phyloP scores from a whole-genome alignment of 1,284 basidiomycete species.

The Pseudozyma hubeiensis region DNA sequence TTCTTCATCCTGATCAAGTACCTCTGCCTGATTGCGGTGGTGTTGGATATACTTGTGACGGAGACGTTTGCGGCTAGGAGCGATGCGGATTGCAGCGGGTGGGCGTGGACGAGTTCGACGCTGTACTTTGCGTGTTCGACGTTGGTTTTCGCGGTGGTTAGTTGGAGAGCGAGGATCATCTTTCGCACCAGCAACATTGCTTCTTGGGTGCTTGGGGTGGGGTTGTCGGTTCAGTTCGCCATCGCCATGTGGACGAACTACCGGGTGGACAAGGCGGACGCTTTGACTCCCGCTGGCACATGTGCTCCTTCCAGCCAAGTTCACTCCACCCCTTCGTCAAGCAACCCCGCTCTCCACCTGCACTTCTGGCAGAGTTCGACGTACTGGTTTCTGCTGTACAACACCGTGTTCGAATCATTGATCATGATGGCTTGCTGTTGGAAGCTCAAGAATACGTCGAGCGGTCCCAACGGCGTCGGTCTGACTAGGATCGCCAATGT shows the following conservation, averaged over 20 bases:
- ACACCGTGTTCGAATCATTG: slow-evolving; percentile 30
- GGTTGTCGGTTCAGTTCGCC: slow-evolving; percentile 24
- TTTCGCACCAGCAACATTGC: slow-evolving; percentile 18
- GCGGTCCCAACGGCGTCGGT: slow-evolving; percentile 25
- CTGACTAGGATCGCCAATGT: slow-evolving; percentile 40
- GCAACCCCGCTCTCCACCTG: slow-evolving; percentile 1
- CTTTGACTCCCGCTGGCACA: slow-evolving; percentile 23
- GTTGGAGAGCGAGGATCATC: slow-evolving; percentile 44
- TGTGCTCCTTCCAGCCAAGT: slow-evolving; percentile 23
- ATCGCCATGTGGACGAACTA: slow-evolving; percentile 40
- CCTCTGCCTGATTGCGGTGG: slow-evolving; percentile 24
- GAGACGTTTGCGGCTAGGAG: slow-evolving; percentile 27
- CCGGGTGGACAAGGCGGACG: slow-evolving; percentile 33
- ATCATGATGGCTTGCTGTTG: slow-evolving; percentile 26
- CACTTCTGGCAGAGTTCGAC: slow-evolving; percentile 36
- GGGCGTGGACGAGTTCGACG: slow-evolving; percentile 40
- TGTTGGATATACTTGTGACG: slow-evolving; percentile 29
- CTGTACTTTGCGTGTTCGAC: slow-evolving; percentile 40
- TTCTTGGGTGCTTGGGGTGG: slow-evolving; percentile 13
- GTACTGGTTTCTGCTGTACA: slow-evolving; percentile 50
- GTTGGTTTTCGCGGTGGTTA: slow-evolving; percentile 37
- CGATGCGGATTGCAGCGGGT: slow-evolving; percentile 22
- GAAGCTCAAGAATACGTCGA: slow-evolving; percentile 24
- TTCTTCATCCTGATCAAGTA: slow-evolving; percentile 53
- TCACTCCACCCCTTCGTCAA: neutral